phyloP scores from a whole-genome alignment of 768 basidiomycete species.

The Mrakia frigida region DNA sequence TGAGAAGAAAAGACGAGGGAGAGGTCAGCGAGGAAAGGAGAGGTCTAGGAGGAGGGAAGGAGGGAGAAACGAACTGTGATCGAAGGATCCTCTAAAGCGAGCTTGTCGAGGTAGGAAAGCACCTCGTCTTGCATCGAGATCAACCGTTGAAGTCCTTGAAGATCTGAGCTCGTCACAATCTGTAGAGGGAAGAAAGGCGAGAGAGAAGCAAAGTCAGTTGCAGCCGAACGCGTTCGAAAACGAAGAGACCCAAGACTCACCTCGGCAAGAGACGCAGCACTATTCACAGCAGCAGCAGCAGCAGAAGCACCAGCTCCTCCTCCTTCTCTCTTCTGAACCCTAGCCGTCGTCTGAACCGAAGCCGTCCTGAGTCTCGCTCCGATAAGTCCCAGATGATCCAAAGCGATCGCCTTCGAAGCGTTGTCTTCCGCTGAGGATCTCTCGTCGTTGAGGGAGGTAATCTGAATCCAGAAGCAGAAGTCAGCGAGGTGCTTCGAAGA shows the following conservation, averaged over 20 bases:
- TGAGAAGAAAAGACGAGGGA: conserved; percentile 39
- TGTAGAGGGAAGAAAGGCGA: background rate
- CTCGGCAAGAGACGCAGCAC: background rate
- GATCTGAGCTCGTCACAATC: conserved; percentile 7
- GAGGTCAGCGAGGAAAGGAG: background rate
- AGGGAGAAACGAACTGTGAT: conserved; percentile 58
- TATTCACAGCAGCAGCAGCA: background rate
- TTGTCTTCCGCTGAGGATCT: conserved; percentile 69
- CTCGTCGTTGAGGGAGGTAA: conserved; percentile 73
- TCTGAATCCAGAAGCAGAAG: conserved; percentile 52
- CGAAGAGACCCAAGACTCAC: background rate
- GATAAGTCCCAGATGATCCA: conserved; percentile 92
- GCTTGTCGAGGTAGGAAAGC: conserved; percentile 61
- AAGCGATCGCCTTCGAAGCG: conserved; percentile 77
- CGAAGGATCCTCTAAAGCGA: conserved; percentile 71
- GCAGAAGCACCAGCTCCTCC: background rate
- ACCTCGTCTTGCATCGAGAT: conserved; percentile 55
- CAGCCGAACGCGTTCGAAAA: no score
- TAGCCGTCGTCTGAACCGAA: background rate
- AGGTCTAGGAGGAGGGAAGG: background rate
- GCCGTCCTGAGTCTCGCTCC: conserved; percentile 64
- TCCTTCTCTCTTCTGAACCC: background rate
- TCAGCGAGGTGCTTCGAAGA: background rate
- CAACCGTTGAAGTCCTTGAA: background rate
- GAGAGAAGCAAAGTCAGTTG: background rate